Conservation (phyloP, 2,329 filamentous ascomycete genomes). For the Raffaelea albimanens region DNA sequence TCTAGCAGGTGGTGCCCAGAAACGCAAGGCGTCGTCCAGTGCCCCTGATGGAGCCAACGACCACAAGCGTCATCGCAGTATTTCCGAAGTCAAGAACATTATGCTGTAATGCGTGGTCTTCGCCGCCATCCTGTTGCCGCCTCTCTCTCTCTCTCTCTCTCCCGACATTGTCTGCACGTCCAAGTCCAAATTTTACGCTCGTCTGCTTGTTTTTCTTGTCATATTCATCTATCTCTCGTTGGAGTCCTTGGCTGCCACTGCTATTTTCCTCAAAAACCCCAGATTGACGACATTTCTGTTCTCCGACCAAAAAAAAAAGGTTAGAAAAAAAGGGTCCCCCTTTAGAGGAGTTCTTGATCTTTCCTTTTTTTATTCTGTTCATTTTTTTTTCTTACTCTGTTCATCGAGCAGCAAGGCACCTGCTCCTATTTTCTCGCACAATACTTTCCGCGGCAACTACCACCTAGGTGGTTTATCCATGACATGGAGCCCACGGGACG, state of each 20-base stretch:
- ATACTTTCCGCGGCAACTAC: too few relatives aligned
- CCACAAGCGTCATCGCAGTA: conserved; percentile 51
- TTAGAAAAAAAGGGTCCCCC: too few relatives aligned
- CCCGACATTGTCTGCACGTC: background rate
- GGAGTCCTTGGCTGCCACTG: background rate
- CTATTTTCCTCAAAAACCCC: background rate
- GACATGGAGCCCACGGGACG: too few relatives aligned
- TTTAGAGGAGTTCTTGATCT: too few relatives aligned
- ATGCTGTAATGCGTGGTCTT: conserved; percentile 3
- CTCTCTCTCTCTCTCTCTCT: background rate
- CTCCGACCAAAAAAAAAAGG: too few relatives aligned
- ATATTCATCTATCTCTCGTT: background rate
- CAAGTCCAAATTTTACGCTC: too few relatives aligned
- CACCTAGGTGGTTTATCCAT: too few relatives aligned
- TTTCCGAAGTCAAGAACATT: conserved; percentile 43
- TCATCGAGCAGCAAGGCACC: background rate
- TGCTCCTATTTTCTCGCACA: background rate
- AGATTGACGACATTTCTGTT: background rate
- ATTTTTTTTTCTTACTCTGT: background rate
- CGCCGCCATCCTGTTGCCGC: too few relatives aligned
- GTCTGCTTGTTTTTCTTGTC: background rate
- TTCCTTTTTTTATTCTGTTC: background rate
- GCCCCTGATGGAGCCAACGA: conserved; percentile 22
- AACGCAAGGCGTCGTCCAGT: conserved; percentile 41
- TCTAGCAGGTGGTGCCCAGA: conserved; percentile 37